Base-by-base conservation (phyloP, 2,329 filamentous ascomycete species). In the Diplocarpon mali region DNA sequence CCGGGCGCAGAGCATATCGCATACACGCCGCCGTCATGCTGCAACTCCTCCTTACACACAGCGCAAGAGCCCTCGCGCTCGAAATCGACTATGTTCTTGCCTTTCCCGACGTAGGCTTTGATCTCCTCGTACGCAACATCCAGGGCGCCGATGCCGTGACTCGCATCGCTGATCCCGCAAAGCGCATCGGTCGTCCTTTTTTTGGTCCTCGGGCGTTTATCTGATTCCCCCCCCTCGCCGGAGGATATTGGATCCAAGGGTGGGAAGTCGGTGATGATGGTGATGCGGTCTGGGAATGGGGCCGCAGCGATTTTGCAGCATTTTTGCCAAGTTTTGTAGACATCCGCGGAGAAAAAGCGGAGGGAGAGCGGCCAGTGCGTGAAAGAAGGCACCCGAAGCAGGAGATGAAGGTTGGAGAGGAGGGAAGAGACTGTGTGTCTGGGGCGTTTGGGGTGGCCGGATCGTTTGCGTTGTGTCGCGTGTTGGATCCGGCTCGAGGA, bases 341-440 rank as follows among this genome's bases (percentile, higher is more conserved):
- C 80, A 47, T 90, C 84, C 2, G 69, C 65, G 2, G 71, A 70
- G 54, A 95, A 90, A 63, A 96, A 90, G 17, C 84, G 80, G 38
- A 95, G 61, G 42, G 75, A 75, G 42, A 98, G 68, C 15, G 90
- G 90, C 90, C 88, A 95, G 37, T 79, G 70, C 13, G 70, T 68
- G 60, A 96, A 96, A 62, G 85, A 92, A 2, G 77, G 73, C 2
- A 88, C 84, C 0, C 83, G 74, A 1, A 94, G 71, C 0, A 98
- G 70, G 2, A 92, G 69, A 60, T 95, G 85, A 20, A 96, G 64
- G 56, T 94, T 92, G 2, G 82, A 80, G 24, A 96, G 62, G 32
- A 86, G 72, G 3, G 83, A 83, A 17, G 67, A 72, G 36, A 95
- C 61, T 13, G 72, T 82, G 27, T 72, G 69, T 2, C 66, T 63